Base-by-base conservation (phyloP, 805 yeast species). In the Clavispora fructus region DNA sequence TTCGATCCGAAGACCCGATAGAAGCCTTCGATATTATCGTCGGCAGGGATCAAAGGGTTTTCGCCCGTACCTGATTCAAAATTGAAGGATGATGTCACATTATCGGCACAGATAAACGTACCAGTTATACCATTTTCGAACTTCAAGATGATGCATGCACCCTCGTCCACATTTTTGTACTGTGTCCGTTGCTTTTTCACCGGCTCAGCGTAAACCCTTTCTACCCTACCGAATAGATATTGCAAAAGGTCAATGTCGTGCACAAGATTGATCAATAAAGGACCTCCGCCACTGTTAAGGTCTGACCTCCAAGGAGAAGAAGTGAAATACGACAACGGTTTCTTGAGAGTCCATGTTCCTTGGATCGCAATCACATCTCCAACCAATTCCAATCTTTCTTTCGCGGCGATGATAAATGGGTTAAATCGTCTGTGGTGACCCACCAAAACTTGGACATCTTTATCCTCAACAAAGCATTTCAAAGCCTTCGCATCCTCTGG, bases 401-500 rank as follows among this genome's bases (percentile, higher is more conserved):
- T 67, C 19, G 71, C 59, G 27, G 63, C 59, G 16, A 68, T 53
- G n/a, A 69, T 65, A 44, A 59, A 67, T 1, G 74, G 73, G 50
- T 69, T 68, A 51, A 69, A 69, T 14, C 74, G 55, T 37, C 74
- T 57, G 51, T 69, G 74, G 48, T 69, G 74, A 3, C 74, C 74
- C 25, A 69, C 64, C 23, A 69, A 53, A 19, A 69, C 52, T 43
- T 60, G 58, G 13, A 68, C 66, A 30, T 56, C 47, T 26, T 54
- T 51, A n/a, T 46, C 26, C 26, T 52, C 35, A 32, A 64, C 57
- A 41, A 51, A 63, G 13, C 57, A 54, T 23, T 60, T 58, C 31
- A 69, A 50, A 8, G 66, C 62, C 27, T 52, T 60, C 23, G 68
- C 64, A 23, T 68, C 72, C 32, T 56, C 54, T 6, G 68, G 59